Evolutionary conservation across 2,329 filamentous ascomycete genomes (phyloP).

Genomic region (Phaeophleospora eucalypticola): DNA sequence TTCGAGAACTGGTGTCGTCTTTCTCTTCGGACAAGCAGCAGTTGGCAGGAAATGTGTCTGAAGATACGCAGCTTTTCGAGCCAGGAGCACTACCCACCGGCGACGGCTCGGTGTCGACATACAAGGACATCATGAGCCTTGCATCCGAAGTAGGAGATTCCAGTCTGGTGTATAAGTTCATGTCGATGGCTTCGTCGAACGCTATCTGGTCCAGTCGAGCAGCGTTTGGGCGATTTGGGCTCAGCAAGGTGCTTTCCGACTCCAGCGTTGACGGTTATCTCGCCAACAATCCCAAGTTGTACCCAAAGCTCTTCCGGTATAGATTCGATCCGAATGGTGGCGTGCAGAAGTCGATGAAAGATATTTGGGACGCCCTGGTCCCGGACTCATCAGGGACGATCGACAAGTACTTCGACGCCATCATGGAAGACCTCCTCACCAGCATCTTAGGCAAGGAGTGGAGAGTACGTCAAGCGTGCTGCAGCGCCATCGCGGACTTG

Average conservation of each 20-base stretch:
- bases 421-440: conserved; percentile 80
- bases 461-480: conserved; percentile 88
- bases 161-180: conserved; percentile 95
- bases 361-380: conserved; percentile 95
- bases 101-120: conserved; percentile 87
- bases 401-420: conserved; percentile 77
- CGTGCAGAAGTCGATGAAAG: conserved; percentile 91
- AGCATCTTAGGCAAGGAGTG: conserved; percentile 89
- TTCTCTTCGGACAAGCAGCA: conserved; percentile 75
- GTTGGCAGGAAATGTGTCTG: conserved; percentile 70
- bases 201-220: conserved; percentile 97
- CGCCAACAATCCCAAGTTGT: conserved; percentile 85
- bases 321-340: conserved; percentile 92
- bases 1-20: conserved; percentile 80
- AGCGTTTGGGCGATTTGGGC: conserved; percentile 87
- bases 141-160: conserved; percentile 97
- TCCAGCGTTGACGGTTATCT: conserved; percentile 65
- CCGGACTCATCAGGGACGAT: conserved; percentile 77
- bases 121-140: conserved; percentile 93
- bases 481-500: conserved; percentile 81
- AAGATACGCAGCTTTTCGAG: conserved; percentile 90
- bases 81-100: conserved; percentile 85
- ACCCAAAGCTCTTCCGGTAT: conserved; percentile 91
- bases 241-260: conserved; percentile 87
- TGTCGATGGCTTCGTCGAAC: conserved; percentile 93